A percentile compares a stretch with the other conserved stretches of the same genome.
Evolutionary conservation across 164 flowering plant species (phyloP).

Genomic region (Aristolochia californica): DNA sequence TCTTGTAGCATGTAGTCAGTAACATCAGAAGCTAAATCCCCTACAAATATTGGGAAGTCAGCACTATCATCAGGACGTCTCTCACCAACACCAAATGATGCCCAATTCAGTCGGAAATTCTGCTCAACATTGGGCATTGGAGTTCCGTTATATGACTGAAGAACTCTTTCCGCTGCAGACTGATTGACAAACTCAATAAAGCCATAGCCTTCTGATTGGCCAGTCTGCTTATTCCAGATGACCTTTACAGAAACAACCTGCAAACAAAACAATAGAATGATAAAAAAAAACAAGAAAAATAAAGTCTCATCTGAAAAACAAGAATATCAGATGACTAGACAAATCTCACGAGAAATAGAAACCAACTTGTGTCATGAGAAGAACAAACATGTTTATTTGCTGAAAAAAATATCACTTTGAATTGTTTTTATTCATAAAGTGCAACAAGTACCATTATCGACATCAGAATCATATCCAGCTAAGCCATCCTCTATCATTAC

Average conservation of each 20-base stretch:
- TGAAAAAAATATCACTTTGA: no score
- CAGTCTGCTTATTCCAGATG: slow-evolving; percentile 76
- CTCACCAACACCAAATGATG: slow-evolving; percentile 69
- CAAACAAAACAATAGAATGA: slow-evolving; percentile 1
- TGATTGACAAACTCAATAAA: slow-evolving; percentile 68
- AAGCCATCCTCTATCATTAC: no score
- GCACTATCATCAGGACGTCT: slow-evolving; percentile 61
- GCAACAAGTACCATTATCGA: no score
- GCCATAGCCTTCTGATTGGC: slow-evolving; percentile 80
- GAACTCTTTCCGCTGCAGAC: slow-evolving; percentile 62
- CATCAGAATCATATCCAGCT: no score
- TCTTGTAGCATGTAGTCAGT: slow-evolving; percentile 71
- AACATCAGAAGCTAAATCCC: slow-evolving; percentile 91
- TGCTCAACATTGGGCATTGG: slow-evolving; percentile 70
- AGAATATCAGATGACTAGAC: background rate
- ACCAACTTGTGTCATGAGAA: no score
- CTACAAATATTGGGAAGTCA: slow-evolving; percentile 80
- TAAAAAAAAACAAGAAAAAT: background rate
- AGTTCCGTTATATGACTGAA: slow-evolving; percentile 70
- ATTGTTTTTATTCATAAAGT: no score
- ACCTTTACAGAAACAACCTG: slow-evolving; percentile 70
- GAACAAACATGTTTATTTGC: no score
- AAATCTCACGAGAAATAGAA: no score
- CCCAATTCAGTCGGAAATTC: slow-evolving; percentile 81
- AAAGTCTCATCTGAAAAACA: background rate